Conservation (phyloP, 305 asterid genomes). For the Fraxinus velutina region DNA sequence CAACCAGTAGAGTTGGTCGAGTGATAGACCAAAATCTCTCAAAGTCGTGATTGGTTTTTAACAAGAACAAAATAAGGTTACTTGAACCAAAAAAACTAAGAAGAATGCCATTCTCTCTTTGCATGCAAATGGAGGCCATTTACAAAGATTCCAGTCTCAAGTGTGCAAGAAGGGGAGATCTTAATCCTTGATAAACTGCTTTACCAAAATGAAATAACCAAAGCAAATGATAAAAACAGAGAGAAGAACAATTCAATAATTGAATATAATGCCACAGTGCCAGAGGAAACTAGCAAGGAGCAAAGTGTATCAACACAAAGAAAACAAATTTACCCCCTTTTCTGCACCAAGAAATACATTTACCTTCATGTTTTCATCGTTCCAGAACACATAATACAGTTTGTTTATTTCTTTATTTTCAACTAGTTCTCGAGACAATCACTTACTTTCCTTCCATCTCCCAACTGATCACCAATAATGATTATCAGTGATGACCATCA, state of each 20-base stretch:
- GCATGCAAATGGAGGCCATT: not conserved
- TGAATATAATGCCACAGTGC: constrained; percentile 8
- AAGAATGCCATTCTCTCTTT: not conserved
- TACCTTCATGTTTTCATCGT: not conserved
- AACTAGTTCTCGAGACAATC: constrained; percentile 24
- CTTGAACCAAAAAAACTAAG: not conserved
- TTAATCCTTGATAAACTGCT: not conserved
- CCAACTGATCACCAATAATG: not conserved
- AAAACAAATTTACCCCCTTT: constrained; percentile 7
- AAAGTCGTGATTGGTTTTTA: not conserved
- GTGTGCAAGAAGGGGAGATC: not conserved
- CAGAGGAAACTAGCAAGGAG: constrained; percentile 19
- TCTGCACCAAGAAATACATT: constrained; percentile 13
- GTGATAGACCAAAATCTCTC: not conserved
- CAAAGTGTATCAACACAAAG: not conserved
- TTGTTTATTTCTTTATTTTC: constrained; percentile 32
- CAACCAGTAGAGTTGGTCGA: not conserved
- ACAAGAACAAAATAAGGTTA: not conserved
- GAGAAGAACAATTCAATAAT: not conserved
- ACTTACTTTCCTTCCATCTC: not conserved
- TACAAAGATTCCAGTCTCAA: not conserved
- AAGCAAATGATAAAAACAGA: not conserved
- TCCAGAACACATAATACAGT: constrained; percentile 21
- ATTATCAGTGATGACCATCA: constrained; percentile 56
- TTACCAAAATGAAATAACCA: not conserved